Conservation (phyloP, 75 land plant species). For the Pinus albicaulis region DNA sequence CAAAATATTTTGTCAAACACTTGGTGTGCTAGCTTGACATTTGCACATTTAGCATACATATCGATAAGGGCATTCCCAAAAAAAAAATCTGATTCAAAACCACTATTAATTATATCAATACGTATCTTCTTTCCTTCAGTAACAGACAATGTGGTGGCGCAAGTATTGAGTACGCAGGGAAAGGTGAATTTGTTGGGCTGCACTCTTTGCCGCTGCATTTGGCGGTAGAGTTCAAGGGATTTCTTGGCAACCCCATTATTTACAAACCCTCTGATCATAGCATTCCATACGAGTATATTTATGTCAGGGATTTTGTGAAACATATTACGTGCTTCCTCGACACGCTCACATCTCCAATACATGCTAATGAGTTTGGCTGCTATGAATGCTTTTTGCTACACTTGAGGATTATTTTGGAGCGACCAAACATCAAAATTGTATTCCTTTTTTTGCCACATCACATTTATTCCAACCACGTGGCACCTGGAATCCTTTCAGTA, state of each 20-base stretch:
- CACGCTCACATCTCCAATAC: slow-evolving; percentile 29
- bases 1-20: slow-evolving; percentile 5
- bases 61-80: slow-evolving; percentile 13
- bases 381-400: slow-evolving; percentile 7
- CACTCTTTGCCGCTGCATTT: slow-evolving; percentile 35
- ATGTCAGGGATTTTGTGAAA: slow-evolving; percentile 35
- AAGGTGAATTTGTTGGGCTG: slow-evolving; percentile 33
- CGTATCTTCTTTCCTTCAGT: background rate
- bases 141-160: slow-evolving; percentile 4
- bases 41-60: slow-evolving; percentile 23
- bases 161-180: slow-evolving; percentile 50
- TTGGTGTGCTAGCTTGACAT: slow-evolving; percentile 8
- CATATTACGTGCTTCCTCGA: slow-evolving; percentile 27
- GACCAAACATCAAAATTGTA: too few species aligned
- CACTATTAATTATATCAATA: background rate
- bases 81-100: background rate
- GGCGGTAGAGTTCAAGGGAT: slow-evolving; percentile 35
- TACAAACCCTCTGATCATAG: slow-evolving; percentile 49
- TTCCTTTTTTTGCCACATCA: too few species aligned
- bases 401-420: too few species aligned
- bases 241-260: slow-evolving; percentile 25
- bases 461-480: too few species aligned
- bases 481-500: too few species aligned
- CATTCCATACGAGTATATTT: slow-evolving; percentile 37
- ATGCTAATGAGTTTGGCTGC: slow-evolving; percentile 17